Conservation (phyloP, 2,329 filamentous ascomycete species). For the Tolypocladium pustulatum region DNA sequence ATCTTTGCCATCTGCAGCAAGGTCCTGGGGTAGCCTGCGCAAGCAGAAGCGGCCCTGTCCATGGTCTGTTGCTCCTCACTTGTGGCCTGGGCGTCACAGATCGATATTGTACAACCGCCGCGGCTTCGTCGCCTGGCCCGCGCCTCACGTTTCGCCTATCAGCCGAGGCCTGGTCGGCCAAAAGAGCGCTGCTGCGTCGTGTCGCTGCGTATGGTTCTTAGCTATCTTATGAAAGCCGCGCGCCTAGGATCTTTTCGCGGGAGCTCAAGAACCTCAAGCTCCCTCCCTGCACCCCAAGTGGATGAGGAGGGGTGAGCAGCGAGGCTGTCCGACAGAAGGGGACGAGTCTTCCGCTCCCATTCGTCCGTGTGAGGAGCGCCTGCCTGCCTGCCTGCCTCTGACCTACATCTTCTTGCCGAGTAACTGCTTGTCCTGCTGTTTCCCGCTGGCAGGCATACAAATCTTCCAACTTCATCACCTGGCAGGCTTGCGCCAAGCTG, state of each 20-base stretch:
- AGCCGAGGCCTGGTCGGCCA: not conserved
- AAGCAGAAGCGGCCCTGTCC: not conserved
- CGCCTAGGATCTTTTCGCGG: not conserved
- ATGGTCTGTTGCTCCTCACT: constrained; percentile 1
- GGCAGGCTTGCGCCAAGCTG: not conserved
- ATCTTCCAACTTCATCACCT: not conserved
- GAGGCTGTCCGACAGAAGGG: not conserved
- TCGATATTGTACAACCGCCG: constrained; percentile 9
- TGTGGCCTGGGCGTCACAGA: constrained; percentile 8
- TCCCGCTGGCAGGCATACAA: not conserved
- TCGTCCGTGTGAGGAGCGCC: not conserved
- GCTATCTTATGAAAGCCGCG: not conserved
- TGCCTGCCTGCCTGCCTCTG: not conserved
- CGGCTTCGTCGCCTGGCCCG: not conserved
- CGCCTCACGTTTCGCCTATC: not conserved
- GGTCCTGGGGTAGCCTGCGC: not conserved
- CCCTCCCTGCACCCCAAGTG: not conserved
- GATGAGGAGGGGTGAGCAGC: not conserved
- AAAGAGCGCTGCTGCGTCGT: not conserved
- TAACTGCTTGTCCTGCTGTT: not conserved
- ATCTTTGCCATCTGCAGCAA: not conserved
- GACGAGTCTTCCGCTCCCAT: not conserved
- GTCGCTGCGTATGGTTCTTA: not conserved
- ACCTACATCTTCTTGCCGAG: not conserved
- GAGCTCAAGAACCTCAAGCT: not conserved